Percentiles rank a stretch among this genome's conserved stretches.
Conservation (phyloP, 208 protist genomes). For the Wallacemonas collosoma region DNA sequence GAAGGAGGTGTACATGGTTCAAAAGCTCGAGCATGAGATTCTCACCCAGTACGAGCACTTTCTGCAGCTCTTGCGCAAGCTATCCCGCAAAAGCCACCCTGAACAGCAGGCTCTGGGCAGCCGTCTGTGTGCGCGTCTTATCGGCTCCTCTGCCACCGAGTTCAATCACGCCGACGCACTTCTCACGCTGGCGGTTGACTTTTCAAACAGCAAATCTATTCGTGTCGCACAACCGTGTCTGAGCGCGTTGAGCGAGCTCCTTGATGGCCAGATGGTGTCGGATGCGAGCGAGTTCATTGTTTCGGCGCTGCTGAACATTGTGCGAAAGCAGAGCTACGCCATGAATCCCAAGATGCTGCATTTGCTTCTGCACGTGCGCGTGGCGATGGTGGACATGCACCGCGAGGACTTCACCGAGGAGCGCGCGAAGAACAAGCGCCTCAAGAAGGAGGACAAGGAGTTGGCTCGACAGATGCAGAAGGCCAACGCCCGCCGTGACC, state of each 20-base stretch:
- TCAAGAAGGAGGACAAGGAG: conserved; percentile 93
- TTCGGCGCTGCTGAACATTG: conserved; percentile 80
- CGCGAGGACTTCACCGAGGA: conserved; percentile 89
- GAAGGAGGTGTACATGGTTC: conserved; percentile 91
- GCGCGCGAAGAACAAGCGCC: conserved; percentile 90
- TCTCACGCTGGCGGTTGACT: conserved; percentile 76
- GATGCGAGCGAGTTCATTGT: conserved; percentile 87
- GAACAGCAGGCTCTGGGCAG: conserved; percentile 93
- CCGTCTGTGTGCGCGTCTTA: conserved; percentile 78
- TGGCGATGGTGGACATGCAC: conserved; percentile 91
- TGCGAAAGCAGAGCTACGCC: conserved; percentile 89
- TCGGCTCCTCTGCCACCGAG: conserved; percentile 76
- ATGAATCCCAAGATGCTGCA: conserved; percentile 92
- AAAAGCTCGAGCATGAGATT: conserved; percentile 90
- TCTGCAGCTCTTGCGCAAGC: conserved; percentile 87
- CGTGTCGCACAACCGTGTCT: conserved; percentile 85
- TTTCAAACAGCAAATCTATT: conserved; percentile 88
- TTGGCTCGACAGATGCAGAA: conserved; percentile 91
- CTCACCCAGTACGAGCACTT: conserved; percentile 93
- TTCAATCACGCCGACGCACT: conserved; percentile 91
- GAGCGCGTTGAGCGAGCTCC: conserved; percentile 73
- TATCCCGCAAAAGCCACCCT: conserved; percentile 84
- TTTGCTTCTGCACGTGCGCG: conserved; percentile 89
- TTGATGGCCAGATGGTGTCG: conserved; percentile 88
- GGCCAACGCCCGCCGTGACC: conserved; percentile 85